phyloP scores from a whole-genome alignment of 495 filamentous ascomycete genomes.

The Penicillium roqueforti region DNA sequence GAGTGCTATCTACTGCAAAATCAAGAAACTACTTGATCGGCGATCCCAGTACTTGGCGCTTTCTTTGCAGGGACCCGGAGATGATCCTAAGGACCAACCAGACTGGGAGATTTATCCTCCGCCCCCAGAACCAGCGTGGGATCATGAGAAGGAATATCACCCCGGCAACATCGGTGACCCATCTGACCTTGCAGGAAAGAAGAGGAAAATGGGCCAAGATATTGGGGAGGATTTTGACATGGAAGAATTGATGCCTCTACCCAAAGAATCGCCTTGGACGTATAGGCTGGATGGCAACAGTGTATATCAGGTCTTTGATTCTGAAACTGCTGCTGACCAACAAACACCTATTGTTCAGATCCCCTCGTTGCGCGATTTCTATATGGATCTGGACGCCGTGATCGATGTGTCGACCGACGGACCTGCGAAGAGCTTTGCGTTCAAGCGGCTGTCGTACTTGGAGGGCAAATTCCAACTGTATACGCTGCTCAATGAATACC shows the following conservation, averaged over 20 bases:
- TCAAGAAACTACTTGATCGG: slow-evolving; percentile 77
- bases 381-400: slow-evolving; percentile 87
- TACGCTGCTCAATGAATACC: slow-evolving; percentile 86
- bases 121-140: slow-evolving; percentile 87
- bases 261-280: slow-evolving; percentile 58
- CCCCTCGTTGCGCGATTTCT: slow-evolving; percentile 87
- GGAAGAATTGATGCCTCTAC: slow-evolving; percentile 66
- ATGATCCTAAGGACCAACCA: slow-evolving; percentile 83
- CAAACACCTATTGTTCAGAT: slow-evolving; percentile 69
- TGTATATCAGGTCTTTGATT: slow-evolving; percentile 86
- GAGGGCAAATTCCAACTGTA: slow-evolving; percentile 97
- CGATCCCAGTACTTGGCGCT: slow-evolving; percentile 83
- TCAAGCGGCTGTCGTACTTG: slow-evolving; percentile 86
- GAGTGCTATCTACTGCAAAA: slow-evolving; percentile 77
- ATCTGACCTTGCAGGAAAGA: slow-evolving; percentile 38
- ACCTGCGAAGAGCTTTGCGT: slow-evolving; percentile 95
- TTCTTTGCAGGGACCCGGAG: slow-evolving; percentile 72
- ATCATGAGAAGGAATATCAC: slow-evolving; percentile 57
- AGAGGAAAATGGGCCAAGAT: slow-evolving; percentile 81
- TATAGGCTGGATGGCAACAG: slow-evolving; percentile 77
- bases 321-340: slow-evolving; percentile 51
- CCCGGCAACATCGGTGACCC: slow-evolving; percentile 16
- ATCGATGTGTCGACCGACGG: slow-evolving; percentile 85
- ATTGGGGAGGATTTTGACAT: slow-evolving; percentile 91
- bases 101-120: slow-evolving; percentile 87